Evolutionary conservation across 768 basidiomycete species (phyloP).

Genomic region (Leccinum broughii): DNA sequence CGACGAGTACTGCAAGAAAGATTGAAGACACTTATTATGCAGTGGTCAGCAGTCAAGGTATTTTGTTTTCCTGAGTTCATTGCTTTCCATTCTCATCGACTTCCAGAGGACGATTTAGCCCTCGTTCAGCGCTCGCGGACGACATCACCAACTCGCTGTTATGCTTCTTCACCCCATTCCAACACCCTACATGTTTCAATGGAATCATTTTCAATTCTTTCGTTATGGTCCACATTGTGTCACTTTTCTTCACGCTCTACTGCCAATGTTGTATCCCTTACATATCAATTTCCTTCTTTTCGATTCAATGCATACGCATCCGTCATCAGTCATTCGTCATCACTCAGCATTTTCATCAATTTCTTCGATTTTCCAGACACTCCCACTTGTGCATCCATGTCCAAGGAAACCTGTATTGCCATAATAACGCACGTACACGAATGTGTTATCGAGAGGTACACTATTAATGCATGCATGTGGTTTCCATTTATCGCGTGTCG

Average conservation of each 20-base stretch:
- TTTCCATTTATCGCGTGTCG: not conserved
- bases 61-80: not conserved
- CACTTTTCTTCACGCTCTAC: conserved; percentile 1
- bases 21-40: conserved; percentile 63
- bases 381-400: conserved; percentile 1
- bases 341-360: not conserved
- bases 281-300: not conserved
- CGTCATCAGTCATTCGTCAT: not conserved
- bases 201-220: conserved; percentile 1
- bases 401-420: conserved; percentile 13
- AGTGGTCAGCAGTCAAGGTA: conserved; percentile 83
- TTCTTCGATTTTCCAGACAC: not conserved
- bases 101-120: conserved; percentile 57
- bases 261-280: not conserved
- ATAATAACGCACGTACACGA: conserved; percentile 11
- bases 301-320: conserved; percentile 7
- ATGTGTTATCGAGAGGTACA: conserved; percentile 13
- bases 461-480: not conserved
- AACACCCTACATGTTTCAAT: not conserved
- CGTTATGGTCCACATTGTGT: not conserved
- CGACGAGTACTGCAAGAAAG: conserved; percentile 61
- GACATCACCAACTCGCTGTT: not conserved
- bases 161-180: conserved; percentile 14
- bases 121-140: conserved; percentile 1
- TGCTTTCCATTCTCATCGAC: conserved; percentile 9